Base-by-base conservation (phyloP, 2,329 filamentous ascomycete genomes). In the Phoma sp. region DNA sequence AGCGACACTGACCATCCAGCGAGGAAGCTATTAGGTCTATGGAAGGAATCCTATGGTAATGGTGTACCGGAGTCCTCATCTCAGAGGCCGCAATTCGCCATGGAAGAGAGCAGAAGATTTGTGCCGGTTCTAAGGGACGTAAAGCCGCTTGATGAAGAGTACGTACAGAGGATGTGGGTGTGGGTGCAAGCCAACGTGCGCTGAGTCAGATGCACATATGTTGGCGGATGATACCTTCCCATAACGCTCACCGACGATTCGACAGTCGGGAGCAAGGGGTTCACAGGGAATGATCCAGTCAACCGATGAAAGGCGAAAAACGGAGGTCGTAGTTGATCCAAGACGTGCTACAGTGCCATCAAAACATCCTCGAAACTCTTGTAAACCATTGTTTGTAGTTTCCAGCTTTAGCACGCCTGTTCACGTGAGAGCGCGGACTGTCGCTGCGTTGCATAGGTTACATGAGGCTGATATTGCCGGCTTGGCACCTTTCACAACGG, bases 11-110 rank as follows among this genome's bases (percentile, higher is more conserved):
- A 76, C 23, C 77, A 83, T 65, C 78, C 79, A 59, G 78, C 74
- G 46, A 66, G 77, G 62, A 79, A 78, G 46, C 68, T 85, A 37
- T 60, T 84, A 25, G 78, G 78, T 5, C 66, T 82, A 28, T 85
- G 82, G 83, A 79, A 77, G 60, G 68, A 72, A 45, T 73, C 71
- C 4, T 82, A 80, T 63, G 64, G 65, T 5, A 45, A 53, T 38
- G 51, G 49, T 11, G n/a, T 21, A 3, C 50, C 47, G 26, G 51
- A 33, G 4, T 11, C 33, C 9, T 32, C 39, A 11, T 54, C 47
- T 5, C 30, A 45, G 7, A 51, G 50, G 20, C 54, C 60, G 12
- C 53, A 49, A 3, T 80, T 81, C 49, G 74, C 72, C 4, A 71
- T 74, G 49, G 43, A 36, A 10, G 62, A 67, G 33, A 76, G 76